phyloP scores from a whole-genome alignment of 148 eudicot genomes.

The Suaeda aralocaspica region DNA sequence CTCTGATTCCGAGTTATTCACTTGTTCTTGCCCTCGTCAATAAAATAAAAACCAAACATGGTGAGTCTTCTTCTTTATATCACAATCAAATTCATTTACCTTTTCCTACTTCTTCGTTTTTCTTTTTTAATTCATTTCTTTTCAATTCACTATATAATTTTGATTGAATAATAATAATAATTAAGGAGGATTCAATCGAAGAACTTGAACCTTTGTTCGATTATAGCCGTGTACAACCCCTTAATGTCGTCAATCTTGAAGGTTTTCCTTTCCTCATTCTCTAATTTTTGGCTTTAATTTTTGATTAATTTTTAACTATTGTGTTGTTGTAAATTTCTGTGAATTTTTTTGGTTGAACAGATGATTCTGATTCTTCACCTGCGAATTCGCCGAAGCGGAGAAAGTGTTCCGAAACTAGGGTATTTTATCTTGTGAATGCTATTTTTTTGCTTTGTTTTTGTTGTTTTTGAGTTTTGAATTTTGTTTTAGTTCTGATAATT shows the following conservation, averaged over 20 bases:
- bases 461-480: not conserved
- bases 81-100: too few relatives aligned
- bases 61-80: too few relatives aligned
- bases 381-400: slow-evolving; percentile 36
- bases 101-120: too few relatives aligned
- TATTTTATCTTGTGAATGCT: not conserved
- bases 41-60: too few relatives aligned
- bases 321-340: not conserved
- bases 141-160: too few relatives aligned
- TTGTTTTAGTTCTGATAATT: too few relatives aligned
- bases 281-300: not conserved
- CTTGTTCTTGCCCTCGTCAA: too few relatives aligned
- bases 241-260: slow-evolving; percentile 37
- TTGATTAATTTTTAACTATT: too few relatives aligned
- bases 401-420: slow-evolving; percentile 35
- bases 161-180: not conserved
- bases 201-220: slow-evolving; percentile 88
- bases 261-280: slow-evolving; percentile 35
- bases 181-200: slow-evolving; percentile 45
- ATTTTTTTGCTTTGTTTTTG: not conserved
- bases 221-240: slow-evolving; percentile 80
- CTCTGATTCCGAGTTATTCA: too few relatives aligned
- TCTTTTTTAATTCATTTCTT: too few relatives aligned
- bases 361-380: slow-evolving; percentile 57
- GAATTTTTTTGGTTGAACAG: slow-evolving; percentile 22